A percentile compares a stretch with the other conserved stretches of the same genome.
Conservation (phyloP, 345 rosid genomes). For the Noccaea caerulescens region DNA sequence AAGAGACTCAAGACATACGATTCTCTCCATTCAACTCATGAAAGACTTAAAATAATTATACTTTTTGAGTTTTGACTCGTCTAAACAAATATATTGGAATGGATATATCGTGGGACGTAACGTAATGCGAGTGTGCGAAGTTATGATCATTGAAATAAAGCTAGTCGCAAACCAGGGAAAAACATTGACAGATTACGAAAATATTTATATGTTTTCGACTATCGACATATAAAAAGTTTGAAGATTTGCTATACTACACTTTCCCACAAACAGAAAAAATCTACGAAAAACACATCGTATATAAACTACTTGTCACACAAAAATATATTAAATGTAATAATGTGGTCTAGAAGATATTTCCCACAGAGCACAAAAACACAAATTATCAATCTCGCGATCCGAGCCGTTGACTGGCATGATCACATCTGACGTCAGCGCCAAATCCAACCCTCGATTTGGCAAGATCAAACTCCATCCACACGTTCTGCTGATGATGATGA, state of each 20-base stretch:
- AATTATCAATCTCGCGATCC: slow-evolving; percentile 38
- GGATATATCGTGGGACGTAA: no score
- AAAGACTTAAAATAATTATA: no score
- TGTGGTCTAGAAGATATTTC: slow-evolving; percentile 7
- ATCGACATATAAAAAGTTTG: no score
- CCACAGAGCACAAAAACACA: not conserved
- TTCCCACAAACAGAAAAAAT: not conserved
- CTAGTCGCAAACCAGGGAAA: no score
- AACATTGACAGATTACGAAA: no score
- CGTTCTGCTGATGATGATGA: slow-evolving; percentile 78
- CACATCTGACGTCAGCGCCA: slow-evolving; percentile 66
- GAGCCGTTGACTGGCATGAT: slow-evolving; percentile 59
- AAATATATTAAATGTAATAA: not conserved
- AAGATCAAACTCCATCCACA: slow-evolving; percentile 87
- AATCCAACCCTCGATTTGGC: slow-evolving; percentile 77
- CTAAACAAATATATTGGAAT: no score
- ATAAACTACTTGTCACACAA: not conserved
- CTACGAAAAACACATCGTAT: not conserved
- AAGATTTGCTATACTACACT: slow-evolving; percentile 3
- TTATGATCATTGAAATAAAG: no score
- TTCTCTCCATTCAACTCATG: no score
- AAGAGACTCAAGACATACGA: no score
- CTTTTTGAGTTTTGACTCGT: no score
- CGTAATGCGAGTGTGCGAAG: no score
- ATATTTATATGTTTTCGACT: not conserved